Evolutionary conservation across 331 rosid species (phyloP).

Genomic region (Prunus yedoensis): DNA sequence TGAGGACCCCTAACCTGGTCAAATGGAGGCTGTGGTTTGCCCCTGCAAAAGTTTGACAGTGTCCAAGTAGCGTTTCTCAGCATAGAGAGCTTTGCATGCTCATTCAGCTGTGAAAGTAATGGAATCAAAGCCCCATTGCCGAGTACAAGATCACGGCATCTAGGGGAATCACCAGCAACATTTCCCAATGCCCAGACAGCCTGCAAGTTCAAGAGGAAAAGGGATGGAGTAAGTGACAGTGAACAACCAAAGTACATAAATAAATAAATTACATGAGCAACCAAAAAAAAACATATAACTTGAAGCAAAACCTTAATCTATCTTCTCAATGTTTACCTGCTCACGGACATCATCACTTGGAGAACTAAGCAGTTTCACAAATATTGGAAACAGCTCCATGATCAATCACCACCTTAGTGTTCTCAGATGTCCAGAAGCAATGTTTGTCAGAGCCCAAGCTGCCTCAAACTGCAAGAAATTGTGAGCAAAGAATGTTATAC

Average conservation of each 20-base stretch:
- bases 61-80: slow-evolving; percentile 93
- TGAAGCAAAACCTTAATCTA: neutral
- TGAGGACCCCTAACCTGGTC: slow-evolving; percentile 54
- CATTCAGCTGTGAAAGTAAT: slow-evolving; percentile 73
- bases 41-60: slow-evolving; percentile 82
- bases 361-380: slow-evolving; percentile 82
- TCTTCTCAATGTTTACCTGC: slow-evolving; percentile 47
- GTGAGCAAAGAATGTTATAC: neutral
- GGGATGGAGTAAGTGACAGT: neutral
- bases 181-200: slow-evolving; percentile 94
- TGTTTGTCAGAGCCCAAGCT: slow-evolving; percentile 93
- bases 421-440: slow-evolving; percentile 91
- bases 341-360: slow-evolving; percentile 91
- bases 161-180: slow-evolving; percentile 90
- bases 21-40: slow-evolving; percentile 88
- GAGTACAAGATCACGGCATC: slow-evolving; percentile 85
- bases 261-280: neutral
- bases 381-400: slow-evolving; percentile 85
- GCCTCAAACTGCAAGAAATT: slow-evolving; percentile 70
- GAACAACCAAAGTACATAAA: neutral
- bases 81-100: slow-evolving; percentile 90
- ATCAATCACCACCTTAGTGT: slow-evolving; percentile 84
- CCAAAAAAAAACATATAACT: neutral
- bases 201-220: slow-evolving; percentile 33
- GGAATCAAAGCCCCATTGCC: slow-evolving; percentile 71